Evolutionary conservation across 2,329 filamentous ascomycete genomes (phyloP).

Genomic region (Ceratocystis albifundus): DNA sequence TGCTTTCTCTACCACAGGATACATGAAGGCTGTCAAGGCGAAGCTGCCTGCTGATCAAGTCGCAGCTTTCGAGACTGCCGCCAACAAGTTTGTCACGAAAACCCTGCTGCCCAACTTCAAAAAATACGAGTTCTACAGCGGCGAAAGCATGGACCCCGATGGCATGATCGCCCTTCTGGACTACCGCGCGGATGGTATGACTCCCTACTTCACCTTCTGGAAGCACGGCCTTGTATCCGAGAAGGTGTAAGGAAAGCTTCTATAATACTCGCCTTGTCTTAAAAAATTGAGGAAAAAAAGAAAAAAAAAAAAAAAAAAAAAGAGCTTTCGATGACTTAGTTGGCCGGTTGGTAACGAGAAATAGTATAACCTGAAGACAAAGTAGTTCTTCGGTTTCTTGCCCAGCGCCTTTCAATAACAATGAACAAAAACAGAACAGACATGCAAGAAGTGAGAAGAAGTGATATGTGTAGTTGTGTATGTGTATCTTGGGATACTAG

Average conservation of each 20-base stretch:
- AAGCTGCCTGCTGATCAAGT: no score
- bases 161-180: slow-evolving; percentile 93
- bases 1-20: slow-evolving; percentile 41
- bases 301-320: not conserved
- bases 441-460: no score
- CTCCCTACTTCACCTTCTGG: slow-evolving; percentile 83
- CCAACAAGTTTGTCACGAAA: slow-evolving; percentile 66
- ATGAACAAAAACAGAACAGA: not conserved
- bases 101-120: slow-evolving; percentile 74
- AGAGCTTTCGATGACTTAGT: not conserved
- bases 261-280: not conserved
- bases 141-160: slow-evolving; percentile 84
- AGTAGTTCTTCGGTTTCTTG: not conserved
- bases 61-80: slow-evolving; percentile 61
- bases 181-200: slow-evolving; percentile 93
- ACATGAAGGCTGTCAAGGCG: slow-evolving; percentile 79
- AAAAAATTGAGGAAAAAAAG: no score
- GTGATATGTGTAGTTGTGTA: not conserved
- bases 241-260: slow-evolving; percentile 63
- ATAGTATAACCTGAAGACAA: not conserved
- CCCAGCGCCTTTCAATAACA: not conserved
- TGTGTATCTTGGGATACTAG: not conserved
- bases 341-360: not conserved
- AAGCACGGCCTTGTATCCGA: slow-evolving; percentile 81
- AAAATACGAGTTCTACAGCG: slow-evolving; percentile 90